Percentiles rank a stretch among this genome's conserved stretches.
These are phyloP conservation scores for Candida ponderosae DNA, from an alignment of 805 yeast species.

Conservation along the genomic window DNA sequence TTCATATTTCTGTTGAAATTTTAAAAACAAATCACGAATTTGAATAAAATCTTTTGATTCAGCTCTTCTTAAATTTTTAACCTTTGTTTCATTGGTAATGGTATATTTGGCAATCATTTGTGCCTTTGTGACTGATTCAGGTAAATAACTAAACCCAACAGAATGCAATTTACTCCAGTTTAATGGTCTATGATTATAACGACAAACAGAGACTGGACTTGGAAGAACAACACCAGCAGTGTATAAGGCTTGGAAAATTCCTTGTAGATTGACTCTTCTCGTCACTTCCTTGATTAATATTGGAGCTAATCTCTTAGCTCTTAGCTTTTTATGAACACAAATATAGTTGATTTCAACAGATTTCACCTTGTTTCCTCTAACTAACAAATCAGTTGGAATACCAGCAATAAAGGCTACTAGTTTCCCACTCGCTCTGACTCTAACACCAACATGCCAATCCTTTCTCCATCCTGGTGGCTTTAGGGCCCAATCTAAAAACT, in stretches of 20 bases:
- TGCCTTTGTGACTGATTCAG: constrained; percentile 58
- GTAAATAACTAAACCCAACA: constrained; percentile 83
- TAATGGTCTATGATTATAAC: constrained; percentile 90
- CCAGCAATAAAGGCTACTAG: constrained; percentile 91
- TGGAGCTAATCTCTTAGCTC: constrained; percentile 93
- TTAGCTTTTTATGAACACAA: constrained; percentile 87
- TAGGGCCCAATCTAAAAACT: constrained; percentile 87
- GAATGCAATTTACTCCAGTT: constrained; percentile 87
- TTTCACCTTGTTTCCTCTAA: constrained; percentile 46
- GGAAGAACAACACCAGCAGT: constrained; percentile 92
- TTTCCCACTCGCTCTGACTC: constrained; percentile 69
- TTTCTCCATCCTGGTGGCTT: constrained; percentile 87
- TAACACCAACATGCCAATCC: constrained; percentile 91
- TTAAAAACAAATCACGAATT: constrained; percentile 49
- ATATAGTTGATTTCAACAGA: constrained; percentile 89
- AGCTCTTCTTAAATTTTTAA: constrained; percentile 46
- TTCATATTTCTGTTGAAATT: constrained; percentile 65
- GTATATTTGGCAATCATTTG: constrained; percentile 66
- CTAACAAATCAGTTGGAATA: constrained; percentile 63
- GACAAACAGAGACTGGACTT: constrained; percentile 80
- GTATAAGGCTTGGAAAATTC: constrained; percentile 93
- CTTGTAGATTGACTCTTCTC: constrained; percentile 74
- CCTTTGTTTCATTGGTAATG: constrained; percentile 43
- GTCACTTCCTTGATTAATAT: constrained; percentile 91
- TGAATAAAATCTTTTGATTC: constrained; percentile 52